Evolutionary conservation across 169 alveolate species (phyloP), one percentile per base, ranked within the genome.

Genomic region (Plasmodium inui): DNA sequence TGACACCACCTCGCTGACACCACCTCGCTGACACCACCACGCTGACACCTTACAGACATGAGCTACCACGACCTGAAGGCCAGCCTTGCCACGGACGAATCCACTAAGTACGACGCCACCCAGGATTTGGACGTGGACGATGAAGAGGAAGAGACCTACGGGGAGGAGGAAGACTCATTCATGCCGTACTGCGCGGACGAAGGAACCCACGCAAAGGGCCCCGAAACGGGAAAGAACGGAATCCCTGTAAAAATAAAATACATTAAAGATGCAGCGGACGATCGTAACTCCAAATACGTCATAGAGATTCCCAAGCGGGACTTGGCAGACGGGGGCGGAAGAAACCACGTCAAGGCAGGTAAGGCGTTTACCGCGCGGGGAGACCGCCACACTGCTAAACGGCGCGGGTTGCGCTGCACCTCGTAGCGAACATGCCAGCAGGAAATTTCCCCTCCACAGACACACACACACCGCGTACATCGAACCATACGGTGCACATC

Each of bases 181-280:
- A 50, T 17, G 61, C 26, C 3, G 39, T 67, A 26, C 37, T 0
- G n/a, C 14, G 37, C 76, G 4, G n/a, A 8, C 0, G 37, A 26
- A 67, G 37, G 37, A 22, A 28, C 30, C 8, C 76, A 67, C 3
- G 32, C 6, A 67, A 67, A 28, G 37, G 37, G 41, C 4, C 41
- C 3, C 0, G 53, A 74, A 53, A 74, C 34, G 14, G 70, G 81
- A 28, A 85, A 85, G 4, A 85, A 70, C 67, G 85, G 85, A 85
- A 85, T 85, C 32, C 93, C 93, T 10, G 86, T 85, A 12, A 85
- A 85, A 55, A 85, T 85, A 85, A 85, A 55, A 85, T 85, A 85
- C 81, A 74, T 85, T 74, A 74, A 55, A 19, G 93, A 85, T 44
- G 22, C 93, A 17, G 41, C 57, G 10, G 71, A 85, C 61, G 93